Base-by-base conservation (phyloP, 2,329 filamentous ascomycete genomes). In the Chrysoporthe austroafricana region DNA sequence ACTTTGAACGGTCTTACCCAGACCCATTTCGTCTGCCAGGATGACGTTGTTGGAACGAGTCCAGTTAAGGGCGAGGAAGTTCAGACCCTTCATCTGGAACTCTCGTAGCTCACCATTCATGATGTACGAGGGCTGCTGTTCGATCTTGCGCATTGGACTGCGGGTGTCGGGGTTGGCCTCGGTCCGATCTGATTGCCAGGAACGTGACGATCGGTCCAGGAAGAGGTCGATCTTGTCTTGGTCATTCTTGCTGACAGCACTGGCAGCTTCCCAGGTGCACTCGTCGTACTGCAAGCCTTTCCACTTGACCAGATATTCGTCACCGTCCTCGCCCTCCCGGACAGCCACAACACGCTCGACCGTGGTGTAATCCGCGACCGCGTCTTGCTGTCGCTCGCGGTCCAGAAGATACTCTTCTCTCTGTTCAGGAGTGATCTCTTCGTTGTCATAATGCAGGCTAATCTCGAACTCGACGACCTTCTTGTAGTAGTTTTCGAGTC, bases 51-150 rank as follows among this genome's bases (percentile, higher is more conserved):
- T 96, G 66, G 89, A 90, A 74, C 91, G 90, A 64, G 92, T 93
- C 96, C 96, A 99, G 79, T 98, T 97, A 79, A 97, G 93, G 58
- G 93, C 93, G 70, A 99, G 84, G 79, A 97, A 99, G 81, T 98
- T 98, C 69, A 99, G 83, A 42, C 96, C 96, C 72, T 91, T 93
- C 73, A 98, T 86, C 79, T 99, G 96, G 77, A 99, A 99, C 71
- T 94, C 90, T 72, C 96, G 90, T 63, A 99, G 86, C 77, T 96
- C 88, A 56, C 96, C 96, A 72, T 89, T 88, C 72, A 90, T 86
- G 79, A 99, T 89, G 76, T 97, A 99, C 44, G 87, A 85, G 0
- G 96, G 96, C 74, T 98, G 95, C 67, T 89, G 87, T 70, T 92
- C 91, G 71, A 96, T 82, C 78, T 85, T 93, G 65, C 80, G 87